These are phyloP conservation scores for Kodamaea kaohsiungensis DNA, from an alignment of 805 yeast genomes.

Conservation along the genomic window DNA sequence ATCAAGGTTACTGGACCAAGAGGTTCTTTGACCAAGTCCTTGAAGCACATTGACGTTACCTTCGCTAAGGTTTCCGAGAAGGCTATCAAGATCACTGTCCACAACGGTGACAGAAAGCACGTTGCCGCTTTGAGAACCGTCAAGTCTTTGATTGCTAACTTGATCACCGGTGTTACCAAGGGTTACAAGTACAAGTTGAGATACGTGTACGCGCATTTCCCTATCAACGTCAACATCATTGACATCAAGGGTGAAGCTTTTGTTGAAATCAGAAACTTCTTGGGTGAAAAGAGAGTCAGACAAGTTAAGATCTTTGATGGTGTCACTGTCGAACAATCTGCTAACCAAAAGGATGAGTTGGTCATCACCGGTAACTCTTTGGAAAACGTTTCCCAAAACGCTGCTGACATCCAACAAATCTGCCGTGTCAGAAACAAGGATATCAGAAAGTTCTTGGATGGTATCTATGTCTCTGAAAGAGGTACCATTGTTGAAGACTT, in stretches of 20 bases:
- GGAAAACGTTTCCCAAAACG: constrained; percentile 96
- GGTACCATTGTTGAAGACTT: constrained; percentile 77
- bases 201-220: constrained; percentile 99
- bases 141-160: constrained; percentile 89
- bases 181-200: constrained; percentile 99
- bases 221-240: constrained; percentile 94
- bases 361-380: constrained; percentile 91
- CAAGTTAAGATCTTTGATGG: constrained; percentile 83
- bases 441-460: constrained; percentile 99
- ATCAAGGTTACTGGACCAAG: constrained; percentile 96
- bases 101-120: constrained; percentile 99
- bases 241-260: constrained; percentile 70
- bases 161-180: constrained; percentile 98
- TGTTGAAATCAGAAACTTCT: constrained; percentile 98
- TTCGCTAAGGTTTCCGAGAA: constrained; percentile 75
- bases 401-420: constrained; percentile 97
- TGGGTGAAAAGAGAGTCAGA: constrained; percentile 99
- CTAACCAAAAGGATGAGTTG: constrained; percentile 92
- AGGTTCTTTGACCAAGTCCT: constrained; percentile 87
- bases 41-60: constrained; percentile 93
- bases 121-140: constrained; percentile 99
- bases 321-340: constrained; percentile 79
- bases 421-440: constrained; percentile 99
- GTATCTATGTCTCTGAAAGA: constrained; percentile 98
- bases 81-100: constrained; percentile 85